Evolutionary conservation across 1,284 basidiomycete species (phyloP).

Genomic region (Sparassis latifolia): DNA sequence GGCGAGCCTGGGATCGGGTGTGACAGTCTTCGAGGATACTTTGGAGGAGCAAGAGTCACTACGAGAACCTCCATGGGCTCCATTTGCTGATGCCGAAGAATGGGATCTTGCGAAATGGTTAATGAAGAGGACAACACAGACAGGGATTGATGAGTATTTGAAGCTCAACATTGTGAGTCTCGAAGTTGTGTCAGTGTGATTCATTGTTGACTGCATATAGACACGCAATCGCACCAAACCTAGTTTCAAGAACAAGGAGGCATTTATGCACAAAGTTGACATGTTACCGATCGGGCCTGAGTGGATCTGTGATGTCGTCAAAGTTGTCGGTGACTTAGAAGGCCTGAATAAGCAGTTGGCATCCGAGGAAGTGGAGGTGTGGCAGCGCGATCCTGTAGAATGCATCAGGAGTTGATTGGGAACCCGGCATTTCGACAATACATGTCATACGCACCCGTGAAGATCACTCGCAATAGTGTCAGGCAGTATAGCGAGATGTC

Average conservation of each 20-base stretch:
- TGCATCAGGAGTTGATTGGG: neutral
- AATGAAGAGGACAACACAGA: no score
- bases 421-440: neutral
- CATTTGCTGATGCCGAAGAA: no score
- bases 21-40: no score
- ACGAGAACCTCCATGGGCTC: no score
- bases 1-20: no score
- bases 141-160: no score
- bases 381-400: neutral
- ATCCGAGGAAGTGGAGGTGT: slow-evolving; percentile 9
- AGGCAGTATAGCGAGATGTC: neutral
- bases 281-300: neutral
- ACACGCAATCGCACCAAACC: neutral
- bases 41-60: no score
- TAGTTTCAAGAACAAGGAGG: neutral
- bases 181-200: no score
- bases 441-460: neutral
- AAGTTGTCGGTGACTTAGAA: neutral
- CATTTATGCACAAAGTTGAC: neutral
- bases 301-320: neutral
- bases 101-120: no score
- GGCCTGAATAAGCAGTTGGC: neutral
- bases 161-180: no score
- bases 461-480: neutral
- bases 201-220: neutral